Percentiles rank a stretch among this genome's conserved stretches.
phyloP scores from a whole-genome alignment of 371 early-diverging fungal genomes.

The Mucor plumbeus region DNA sequence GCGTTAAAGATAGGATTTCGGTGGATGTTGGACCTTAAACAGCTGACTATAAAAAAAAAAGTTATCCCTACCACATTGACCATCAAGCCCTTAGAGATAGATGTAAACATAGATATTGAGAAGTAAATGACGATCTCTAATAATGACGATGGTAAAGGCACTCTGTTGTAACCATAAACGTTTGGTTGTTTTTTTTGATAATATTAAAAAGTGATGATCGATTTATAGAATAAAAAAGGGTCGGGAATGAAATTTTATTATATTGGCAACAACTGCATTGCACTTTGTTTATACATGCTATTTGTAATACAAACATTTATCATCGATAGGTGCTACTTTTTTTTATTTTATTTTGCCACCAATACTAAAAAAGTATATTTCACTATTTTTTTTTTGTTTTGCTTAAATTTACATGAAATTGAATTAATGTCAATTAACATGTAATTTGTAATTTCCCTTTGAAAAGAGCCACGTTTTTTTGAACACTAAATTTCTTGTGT shows the following conservation, averaged over 20 bases:
- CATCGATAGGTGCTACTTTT: not conserved
- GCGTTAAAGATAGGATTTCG: slow-evolving; percentile 1
- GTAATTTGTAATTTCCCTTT: slow-evolving; percentile 2
- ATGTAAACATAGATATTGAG: not conserved
- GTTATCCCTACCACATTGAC: slow-evolving; percentile 5
- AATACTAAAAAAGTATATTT: not conserved
- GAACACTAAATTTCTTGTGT: slow-evolving; percentile 27
- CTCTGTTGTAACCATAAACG: not conserved
- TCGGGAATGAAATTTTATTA: not conserved
- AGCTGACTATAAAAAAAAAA: slow-evolving; percentile 17
- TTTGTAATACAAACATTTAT: slow-evolving; percentile 4
- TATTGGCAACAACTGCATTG: not conserved
- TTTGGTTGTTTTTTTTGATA: not conserved
- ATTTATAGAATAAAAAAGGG: slow-evolving; percentile 2
- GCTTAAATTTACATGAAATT: not conserved
- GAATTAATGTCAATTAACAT: not conserved
- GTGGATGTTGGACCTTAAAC: not conserved
- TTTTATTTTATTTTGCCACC: not conserved
- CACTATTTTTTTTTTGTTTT: not conserved
- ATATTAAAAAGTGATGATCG: slow-evolving; percentile 2
- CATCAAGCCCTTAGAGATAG: not conserved
- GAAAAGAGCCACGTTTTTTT: slow-evolving; percentile 30
- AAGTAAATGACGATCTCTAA: not conserved
- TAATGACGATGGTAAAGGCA: not conserved
- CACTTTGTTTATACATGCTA: not conserved